Evolutionary conservation across 2,329 filamentous ascomycete genomes (phyloP).

Genomic region (Verticillium tricorpus): DNA sequence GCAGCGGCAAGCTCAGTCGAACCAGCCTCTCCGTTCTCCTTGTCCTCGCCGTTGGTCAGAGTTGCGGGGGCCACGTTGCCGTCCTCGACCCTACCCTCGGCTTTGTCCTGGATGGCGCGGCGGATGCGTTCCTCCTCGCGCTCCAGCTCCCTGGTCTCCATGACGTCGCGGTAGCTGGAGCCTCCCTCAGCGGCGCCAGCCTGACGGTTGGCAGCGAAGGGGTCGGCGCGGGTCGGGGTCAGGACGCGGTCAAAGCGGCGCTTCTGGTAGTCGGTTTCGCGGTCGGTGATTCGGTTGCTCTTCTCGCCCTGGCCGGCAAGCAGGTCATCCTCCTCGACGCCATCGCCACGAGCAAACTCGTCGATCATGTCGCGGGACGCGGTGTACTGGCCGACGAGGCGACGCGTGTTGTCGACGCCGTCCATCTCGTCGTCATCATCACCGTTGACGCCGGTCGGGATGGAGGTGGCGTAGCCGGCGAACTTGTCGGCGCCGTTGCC

Average conservation of each 20-base stretch:
- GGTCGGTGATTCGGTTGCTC: conserved; percentile 83
- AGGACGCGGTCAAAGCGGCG: conserved; percentile 84
- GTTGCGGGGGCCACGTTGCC: conserved; percentile 62
- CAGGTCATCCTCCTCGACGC: conserved; percentile 88
- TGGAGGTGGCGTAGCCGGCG: conserved; percentile 85
- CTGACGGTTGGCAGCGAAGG: conserved; percentile 68
- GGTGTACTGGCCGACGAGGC: conserved; percentile 92
- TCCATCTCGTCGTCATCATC: conserved; percentile 77
- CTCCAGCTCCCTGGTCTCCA: conserved; percentile 87
- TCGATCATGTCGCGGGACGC: conserved; percentile 88
- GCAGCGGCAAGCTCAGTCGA: conserved; percentile 59
- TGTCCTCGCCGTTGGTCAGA: conserved; percentile 68
- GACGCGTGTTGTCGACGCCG: conserved; percentile 66
- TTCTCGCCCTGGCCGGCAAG: conserved; percentile 79
- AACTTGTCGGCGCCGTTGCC: conserved; percentile 73
- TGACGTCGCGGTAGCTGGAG: conserved; percentile 81
- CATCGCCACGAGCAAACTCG: conserved; percentile 81
- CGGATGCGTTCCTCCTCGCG: conserved; percentile 86
- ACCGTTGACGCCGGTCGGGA: conserved; percentile 73
- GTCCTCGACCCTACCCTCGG: conserved; percentile 54
- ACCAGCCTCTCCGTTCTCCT: conserved; percentile 69
- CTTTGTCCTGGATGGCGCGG: conserved; percentile 73
- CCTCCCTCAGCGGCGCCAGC: conserved; percentile 65
- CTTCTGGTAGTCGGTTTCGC: conserved; percentile 97
- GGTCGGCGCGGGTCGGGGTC: conserved; percentile 80